Percentiles rank a stretch among this genome's conserved stretches.
Conservation (phyloP, 768 basidiomycete genomes). For the Suillus discolor region DNA sequence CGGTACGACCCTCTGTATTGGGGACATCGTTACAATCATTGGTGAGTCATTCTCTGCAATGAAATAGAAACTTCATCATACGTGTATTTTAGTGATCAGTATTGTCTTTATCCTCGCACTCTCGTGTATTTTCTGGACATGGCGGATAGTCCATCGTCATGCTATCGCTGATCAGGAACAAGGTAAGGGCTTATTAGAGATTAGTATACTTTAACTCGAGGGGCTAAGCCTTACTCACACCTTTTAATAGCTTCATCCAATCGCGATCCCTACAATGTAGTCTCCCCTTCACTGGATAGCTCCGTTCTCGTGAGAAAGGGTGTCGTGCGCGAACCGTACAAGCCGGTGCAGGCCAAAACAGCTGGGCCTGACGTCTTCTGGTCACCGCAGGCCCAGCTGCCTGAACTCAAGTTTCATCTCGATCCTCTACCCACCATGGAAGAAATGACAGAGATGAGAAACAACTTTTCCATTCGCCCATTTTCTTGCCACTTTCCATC, state of each 20-base stretch:
- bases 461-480: background rate
- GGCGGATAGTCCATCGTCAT: background rate
- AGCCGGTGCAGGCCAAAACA: conserved; percentile 15
- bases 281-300: background rate
- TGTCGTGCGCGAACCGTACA: conserved; percentile 8
- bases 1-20: conserved; percentile 21
- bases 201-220: background rate
- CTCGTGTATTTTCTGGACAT: background rate
- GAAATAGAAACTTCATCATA: background rate
- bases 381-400: conserved; percentile 7
- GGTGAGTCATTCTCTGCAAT: conserved; percentile 15
- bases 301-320: conserved; percentile 10
- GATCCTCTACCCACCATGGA: background rate
- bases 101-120: background rate
- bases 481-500: background rate
- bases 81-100: background rate
- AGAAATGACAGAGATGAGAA: conserved; percentile 2
- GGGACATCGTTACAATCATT: conserved; percentile 25
- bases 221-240: background rate
- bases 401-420: conserved; percentile 1
- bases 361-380: conserved; percentile 12
- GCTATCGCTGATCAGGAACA: background rate
- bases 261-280: conserved; percentile 12
- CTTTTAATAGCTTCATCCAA: background rate
- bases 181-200: background rate